These are phyloP conservation scores for Tephrocybe rancida DNA, from an alignment of 768 basidiomycete species.

Conservation along the genomic window DNA sequence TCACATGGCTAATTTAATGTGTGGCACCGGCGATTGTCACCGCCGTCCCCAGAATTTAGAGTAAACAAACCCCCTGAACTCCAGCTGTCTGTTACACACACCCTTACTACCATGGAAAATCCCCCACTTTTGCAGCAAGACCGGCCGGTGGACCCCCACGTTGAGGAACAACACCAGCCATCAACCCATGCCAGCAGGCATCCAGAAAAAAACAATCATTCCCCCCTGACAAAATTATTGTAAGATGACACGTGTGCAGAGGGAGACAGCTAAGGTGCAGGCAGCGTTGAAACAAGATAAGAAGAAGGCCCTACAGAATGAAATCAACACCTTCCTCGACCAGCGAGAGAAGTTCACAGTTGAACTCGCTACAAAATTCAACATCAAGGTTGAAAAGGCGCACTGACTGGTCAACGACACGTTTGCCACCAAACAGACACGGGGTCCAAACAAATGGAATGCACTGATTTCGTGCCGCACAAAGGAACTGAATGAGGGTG, in stretches of 20 bases:
- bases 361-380: slow-evolving; percentile 1
- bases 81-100: background rate
- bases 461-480: background rate
- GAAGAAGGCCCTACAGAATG: background rate
- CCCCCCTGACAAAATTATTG: background rate
- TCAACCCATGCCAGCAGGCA: background rate
- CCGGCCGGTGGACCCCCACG: too few relatives aligned
- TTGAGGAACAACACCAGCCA: background rate
- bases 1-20: too few relatives aligned
- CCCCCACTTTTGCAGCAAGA: too few relatives aligned
- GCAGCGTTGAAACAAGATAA: background rate
- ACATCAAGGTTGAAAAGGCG: background rate
- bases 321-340: background rate
- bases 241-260: background rate
- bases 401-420: background rate
- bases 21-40: too few relatives aligned
- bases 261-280: background rate
- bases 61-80: background rate
- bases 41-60: background rate
- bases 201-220: background rate
- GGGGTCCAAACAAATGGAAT: background rate
- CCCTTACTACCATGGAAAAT: background rate
- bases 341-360: background rate
- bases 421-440: background rate
- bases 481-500: slow-evolving; percentile 1